Percentiles rank a stretch among this genome's conserved stretches.
phyloP scores from a whole-genome alignment of 2,329 filamentous ascomycete species.

The Neoascochyta sp. region DNA sequence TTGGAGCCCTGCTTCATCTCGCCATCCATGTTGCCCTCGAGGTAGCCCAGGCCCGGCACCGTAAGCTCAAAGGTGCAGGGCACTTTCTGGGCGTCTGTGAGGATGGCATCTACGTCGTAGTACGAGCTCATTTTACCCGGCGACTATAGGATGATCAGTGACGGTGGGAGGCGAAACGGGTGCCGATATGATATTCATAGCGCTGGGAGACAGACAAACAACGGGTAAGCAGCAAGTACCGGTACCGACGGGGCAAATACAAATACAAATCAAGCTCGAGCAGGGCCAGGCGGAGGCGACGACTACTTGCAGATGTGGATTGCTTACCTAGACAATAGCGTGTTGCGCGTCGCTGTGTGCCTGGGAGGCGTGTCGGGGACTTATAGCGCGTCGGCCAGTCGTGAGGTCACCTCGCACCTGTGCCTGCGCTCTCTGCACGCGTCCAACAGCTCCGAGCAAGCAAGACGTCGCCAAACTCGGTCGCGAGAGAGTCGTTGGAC shows the following conservation, averaged over 20 bases:
- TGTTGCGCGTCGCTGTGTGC: conserved; percentile 34
- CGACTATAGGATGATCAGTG: conserved; percentile 4
- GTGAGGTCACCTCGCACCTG: conserved; percentile 9
- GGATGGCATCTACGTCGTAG: conserved; percentile 79
- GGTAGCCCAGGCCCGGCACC: conserved; percentile 79
- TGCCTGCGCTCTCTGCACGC: too few species aligned
- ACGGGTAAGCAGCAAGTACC: too few species aligned
- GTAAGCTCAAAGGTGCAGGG: conserved; percentile 93
- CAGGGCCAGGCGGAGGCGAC: too few species aligned
- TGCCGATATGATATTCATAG: too few species aligned
- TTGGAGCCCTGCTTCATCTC: conserved; percentile 76
- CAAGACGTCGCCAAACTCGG: too few species aligned
- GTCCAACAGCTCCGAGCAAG: too few species aligned
- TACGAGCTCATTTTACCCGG: conserved; percentile 65
- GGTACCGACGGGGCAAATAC: too few species aligned
- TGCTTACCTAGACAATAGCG: conserved; percentile 20
- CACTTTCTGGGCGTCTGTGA: conserved; percentile 90
- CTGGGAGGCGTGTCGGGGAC: conserved; percentile 17
- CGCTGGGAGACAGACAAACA: too few species aligned
- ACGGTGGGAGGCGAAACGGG: neutral
- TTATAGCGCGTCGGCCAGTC: conserved; percentile 17
- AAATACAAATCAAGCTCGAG: too few species aligned
- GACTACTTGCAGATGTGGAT: conserved; percentile 1
- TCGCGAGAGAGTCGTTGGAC: too few species aligned
- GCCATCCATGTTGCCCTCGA: conserved; percentile 74